Evolutionary conservation across 129 eudicot species (phyloP).

Genomic region (Flaveria trinervia): DNA sequence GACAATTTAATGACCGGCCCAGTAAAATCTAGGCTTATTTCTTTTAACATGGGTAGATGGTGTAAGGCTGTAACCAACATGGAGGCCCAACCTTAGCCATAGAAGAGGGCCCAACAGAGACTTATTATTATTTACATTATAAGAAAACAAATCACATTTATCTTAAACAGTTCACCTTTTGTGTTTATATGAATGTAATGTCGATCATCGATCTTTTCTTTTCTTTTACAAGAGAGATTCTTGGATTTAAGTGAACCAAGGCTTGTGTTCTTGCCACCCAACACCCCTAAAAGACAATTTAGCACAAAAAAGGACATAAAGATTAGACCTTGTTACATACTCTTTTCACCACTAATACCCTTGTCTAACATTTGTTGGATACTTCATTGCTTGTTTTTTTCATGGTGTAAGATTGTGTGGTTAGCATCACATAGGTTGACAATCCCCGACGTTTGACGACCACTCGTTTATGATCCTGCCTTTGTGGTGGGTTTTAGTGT

Average conservation of each 20-base stretch:
- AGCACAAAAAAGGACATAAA: constrained; percentile 7
- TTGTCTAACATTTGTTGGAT: constrained; percentile 55
- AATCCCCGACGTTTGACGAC: constrained; percentile 2
- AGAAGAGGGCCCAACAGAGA: constrained; percentile 3
- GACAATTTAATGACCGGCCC: too few species aligned
- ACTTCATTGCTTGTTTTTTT: constrained; percentile 67
- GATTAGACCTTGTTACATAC: constrained; percentile 17
- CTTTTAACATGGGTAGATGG: background rate
- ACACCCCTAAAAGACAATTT: constrained; percentile 8
- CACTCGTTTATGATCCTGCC: constrained; percentile 13
- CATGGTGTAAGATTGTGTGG: constrained; percentile 53
- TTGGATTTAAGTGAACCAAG: constrained; percentile 3
- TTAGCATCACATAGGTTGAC: constrained; percentile 28
- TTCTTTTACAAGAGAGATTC: constrained; percentile 9
- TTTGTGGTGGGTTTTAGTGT: constrained; percentile 40
- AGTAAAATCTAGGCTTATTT: background rate
- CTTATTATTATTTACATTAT: background rate
- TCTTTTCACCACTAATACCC: constrained; percentile 24
- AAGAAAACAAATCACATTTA: constrained; percentile 1
- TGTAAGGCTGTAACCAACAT: background rate
- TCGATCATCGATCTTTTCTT: constrained; percentile 19
- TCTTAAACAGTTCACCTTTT: constrained; percentile 24
- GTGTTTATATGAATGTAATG: constrained; percentile 30
- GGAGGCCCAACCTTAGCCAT: constrained; percentile 23
- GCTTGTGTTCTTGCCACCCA: background rate